Base-by-base conservation (phyloP, 192 early-diverging fungal species). In the Neocallimastix lanati region DNA sequence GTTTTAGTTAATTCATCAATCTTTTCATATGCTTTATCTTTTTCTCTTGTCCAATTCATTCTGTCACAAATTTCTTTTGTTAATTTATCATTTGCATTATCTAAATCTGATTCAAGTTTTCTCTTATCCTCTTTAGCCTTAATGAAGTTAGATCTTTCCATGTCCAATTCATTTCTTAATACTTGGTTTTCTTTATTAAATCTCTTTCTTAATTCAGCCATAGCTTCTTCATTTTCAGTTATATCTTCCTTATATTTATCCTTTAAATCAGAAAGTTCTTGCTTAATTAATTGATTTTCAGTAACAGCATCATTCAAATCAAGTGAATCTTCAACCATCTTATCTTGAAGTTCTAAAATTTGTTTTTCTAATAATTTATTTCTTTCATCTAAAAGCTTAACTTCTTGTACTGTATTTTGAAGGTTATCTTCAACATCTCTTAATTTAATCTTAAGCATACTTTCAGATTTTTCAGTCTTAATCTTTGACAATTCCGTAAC, bases 171-270 rank as follows among this genome's bases (percentile, higher is more conserved):
- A 12, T 86, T 83, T 79, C 91, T 88, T 58, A 94, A 86, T 58
- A 91, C 88, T 78, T 94, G 91, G 25, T 95, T 85, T 86, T 97
- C 94, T 80, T 90, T 92, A 81, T 95, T 93, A 82, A 95, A 95
- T 83, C 92, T 96, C 78, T 88, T 90, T 16, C 92, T 89, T 78
- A 91, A 86, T 78, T 86, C 85, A n/a, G 94, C 93, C 28, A 95
- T 85, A 18, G 89, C 83, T 28, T 83, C 84, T 67, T 93, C 93
- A 40, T 89, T 88, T 67, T 93, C 93, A 77, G 93, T 94, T 28
- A 92, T 82, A 79, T 95, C 94, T 27, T 88, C 87, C 37, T 88
- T 86, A 78, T 94, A 90, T 77, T 92, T 86, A 76, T 95, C 92
- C 76, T 89, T 86, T 28, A 93, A 84, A 27, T 86, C 86, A 27